Evolutionary conservation across 2,329 filamentous ascomycete species (phyloP).

Genomic region (Chrysoporthe cubensis): DNA sequence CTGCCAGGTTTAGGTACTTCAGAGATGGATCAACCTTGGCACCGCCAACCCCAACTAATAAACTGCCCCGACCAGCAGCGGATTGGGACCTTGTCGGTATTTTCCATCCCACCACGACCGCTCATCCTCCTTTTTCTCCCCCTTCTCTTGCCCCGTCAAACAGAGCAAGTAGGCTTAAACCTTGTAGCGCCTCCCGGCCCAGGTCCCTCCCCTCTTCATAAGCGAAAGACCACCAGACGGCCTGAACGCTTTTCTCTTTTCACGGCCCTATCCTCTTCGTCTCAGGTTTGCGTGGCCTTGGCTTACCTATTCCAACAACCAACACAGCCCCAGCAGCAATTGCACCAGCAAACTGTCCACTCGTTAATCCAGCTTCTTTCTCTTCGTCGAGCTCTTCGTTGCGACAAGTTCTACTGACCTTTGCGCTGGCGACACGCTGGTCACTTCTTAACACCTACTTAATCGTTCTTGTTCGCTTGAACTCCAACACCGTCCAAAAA

Average conservation of each 20-base stretch:
- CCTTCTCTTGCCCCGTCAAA: constrained; percentile 5
- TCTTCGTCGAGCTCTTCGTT: constrained; percentile 1
- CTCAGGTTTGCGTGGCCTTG: constrained; percentile 19
- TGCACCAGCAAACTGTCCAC: constrained; percentile 15
- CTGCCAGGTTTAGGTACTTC: constrained; percentile 8
- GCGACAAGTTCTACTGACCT: constrained; percentile 12
- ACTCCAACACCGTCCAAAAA: constrained; percentile 42
- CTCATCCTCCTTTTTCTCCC: constrained; percentile 11
- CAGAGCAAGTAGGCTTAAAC: constrained; percentile 8
- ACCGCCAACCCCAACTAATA: constrained; percentile 10
- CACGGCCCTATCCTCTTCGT: constrained; percentile 8
- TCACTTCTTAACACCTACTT: constrained; percentile 7
- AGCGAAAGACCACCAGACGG: background rate
- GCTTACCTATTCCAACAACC: constrained; percentile 10
- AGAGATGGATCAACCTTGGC: constrained; percentile 13
- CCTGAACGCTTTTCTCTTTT: background rate
- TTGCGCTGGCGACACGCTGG: constrained; percentile 14
- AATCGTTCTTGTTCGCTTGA: constrained; percentile 1
- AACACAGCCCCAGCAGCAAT: background rate
- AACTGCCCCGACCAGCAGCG: constrained; percentile 13
- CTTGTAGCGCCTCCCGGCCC: constrained; percentile 9
- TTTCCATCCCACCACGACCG: constrained; percentile 8
- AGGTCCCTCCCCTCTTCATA: background rate
- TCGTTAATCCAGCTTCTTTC: constrained; percentile 22
- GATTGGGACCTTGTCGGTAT: background rate